Percentiles rank a stretch among this genome's conserved stretches.
phyloP scores from a whole-genome alignment of 352 stramenopile species.

The Pilasporangium apinafurcum region DNA sequence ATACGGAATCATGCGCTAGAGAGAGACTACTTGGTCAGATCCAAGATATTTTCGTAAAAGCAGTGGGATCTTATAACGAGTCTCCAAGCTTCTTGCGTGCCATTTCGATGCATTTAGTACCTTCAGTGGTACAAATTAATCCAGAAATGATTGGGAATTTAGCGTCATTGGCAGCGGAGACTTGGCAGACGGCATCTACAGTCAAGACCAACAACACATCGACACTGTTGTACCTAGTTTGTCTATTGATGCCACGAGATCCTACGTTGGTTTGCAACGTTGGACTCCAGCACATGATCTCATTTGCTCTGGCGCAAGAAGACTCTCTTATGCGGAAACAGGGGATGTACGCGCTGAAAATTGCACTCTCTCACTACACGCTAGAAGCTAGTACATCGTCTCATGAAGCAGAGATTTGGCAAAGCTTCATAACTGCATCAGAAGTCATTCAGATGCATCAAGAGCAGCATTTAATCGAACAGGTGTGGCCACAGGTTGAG shows the following conservation, averaged over 20 bases:
- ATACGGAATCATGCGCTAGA: neutral
- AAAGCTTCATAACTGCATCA: constrained; percentile 64
- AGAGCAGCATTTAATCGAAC: constrained; percentile 75
- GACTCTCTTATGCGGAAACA: constrained; percentile 67
- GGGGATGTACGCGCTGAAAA: constrained; percentile 57
- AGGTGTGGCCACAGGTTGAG: constrained; percentile 76
- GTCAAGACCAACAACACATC: constrained; percentile 12
- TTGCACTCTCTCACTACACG: constrained; percentile 48
- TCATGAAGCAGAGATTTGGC: constrained; percentile 29
- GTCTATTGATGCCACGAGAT: constrained; percentile 42
- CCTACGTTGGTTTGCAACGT: constrained; percentile 26
- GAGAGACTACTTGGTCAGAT: constrained; percentile 5
- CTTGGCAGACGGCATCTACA: constrained; percentile 8
- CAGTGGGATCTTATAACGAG: constrained; percentile 26
- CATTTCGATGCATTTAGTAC: constrained; percentile 39
- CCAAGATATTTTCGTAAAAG: constrained; percentile 26
- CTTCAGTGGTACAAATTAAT: constrained; percentile 17
- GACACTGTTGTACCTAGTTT: constrained; percentile 61
- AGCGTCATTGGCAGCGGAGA: constrained; percentile 11
- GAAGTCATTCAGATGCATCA: constrained; percentile 84
- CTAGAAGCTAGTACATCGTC: constrained; percentile 1
- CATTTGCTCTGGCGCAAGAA: constrained; percentile 36
- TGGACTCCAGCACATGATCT: constrained; percentile 41
- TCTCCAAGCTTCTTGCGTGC: constrained; percentile 40
- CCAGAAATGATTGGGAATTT: constrained; percentile 7